Conservation (phyloP, 768 basidiomycete genomes). For the Lentinula lateritia region DNA sequence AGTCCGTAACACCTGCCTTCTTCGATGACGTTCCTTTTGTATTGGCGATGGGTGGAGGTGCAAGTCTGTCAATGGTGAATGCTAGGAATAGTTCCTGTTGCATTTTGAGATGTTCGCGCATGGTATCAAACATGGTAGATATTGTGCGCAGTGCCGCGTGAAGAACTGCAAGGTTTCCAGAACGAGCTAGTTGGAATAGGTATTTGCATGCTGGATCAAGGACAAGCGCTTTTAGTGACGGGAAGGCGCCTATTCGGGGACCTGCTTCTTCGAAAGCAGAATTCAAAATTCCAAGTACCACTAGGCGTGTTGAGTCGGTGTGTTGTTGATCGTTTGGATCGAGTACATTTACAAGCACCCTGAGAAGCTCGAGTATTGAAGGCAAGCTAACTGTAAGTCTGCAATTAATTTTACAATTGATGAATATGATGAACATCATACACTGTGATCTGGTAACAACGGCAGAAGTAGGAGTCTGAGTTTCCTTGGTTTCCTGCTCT, state of each 20-base stretch:
- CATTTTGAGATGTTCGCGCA: conserved; percentile 81
- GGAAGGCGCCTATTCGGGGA: conserved; percentile 65
- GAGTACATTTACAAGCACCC: conserved; percentile 91
- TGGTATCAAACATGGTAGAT: conserved; percentile 82
- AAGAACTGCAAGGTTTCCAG: conserved; percentile 77
- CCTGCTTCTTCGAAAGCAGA: conserved; percentile 85
- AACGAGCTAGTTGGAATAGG: conserved; percentile 93
- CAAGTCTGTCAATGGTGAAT: conserved; percentile 88
- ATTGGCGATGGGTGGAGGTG: conserved; percentile 39
- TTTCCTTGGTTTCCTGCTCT: conserved; percentile 1
- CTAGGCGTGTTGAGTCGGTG: conserved; percentile 91
- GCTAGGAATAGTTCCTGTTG: conserved; percentile 95
- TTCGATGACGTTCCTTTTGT: conserved; percentile 19
- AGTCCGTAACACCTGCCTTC: conserved; percentile 28
- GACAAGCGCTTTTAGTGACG: conserved; percentile 71
- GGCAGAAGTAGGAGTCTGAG: conserved; percentile 16
- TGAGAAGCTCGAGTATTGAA: conserved; percentile 86
- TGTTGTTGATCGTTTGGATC: conserved; percentile 94
- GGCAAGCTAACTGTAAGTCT: conserved; percentile 72
- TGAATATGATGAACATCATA: conserved; percentile 23
- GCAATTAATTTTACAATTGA: not conserved
- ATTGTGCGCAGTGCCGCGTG: conserved; percentile 80
- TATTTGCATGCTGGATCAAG: conserved; percentile 92
- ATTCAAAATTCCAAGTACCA: conserved; percentile 84
- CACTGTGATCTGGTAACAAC: conserved; percentile 32